These are phyloP conservation scores for Colletotrichum endophyticum DNA, from an alignment of 2,329 filamentous ascomycete species.

Conservation along the genomic window DNA sequence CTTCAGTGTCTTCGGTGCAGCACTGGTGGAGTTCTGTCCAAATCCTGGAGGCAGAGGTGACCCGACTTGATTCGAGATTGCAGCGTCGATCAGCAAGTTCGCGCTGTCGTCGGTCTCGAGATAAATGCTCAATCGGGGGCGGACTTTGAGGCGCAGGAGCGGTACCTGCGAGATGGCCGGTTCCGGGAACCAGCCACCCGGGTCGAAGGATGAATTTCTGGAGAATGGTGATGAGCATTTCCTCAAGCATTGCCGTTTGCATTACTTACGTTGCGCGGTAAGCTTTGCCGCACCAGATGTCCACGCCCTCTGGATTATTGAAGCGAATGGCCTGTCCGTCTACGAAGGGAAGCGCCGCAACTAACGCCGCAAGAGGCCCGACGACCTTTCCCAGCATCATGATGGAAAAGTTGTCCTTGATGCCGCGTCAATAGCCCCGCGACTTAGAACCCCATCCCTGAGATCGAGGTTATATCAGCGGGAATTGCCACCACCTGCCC, in stretches of 20 bases:
- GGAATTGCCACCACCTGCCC: not conserved
- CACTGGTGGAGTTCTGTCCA: slow-evolving; percentile 22
- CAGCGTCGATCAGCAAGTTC: slow-evolving; percentile 49
- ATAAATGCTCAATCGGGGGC: slow-evolving; percentile 51
- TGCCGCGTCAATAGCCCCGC: not conserved
- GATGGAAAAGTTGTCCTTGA: not conserved
- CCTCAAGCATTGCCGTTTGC: not conserved
- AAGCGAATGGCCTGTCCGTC: slow-evolving; percentile 6
- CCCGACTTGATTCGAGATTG: slow-evolving; percentile 45
- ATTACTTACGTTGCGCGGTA: slow-evolving; percentile 11
- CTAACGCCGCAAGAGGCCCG: not conserved
- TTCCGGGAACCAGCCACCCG: slow-evolving; percentile 45
- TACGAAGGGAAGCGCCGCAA: not conserved
- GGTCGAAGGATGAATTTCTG: slow-evolving; percentile 46
- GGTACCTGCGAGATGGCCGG: slow-evolving; percentile 35
- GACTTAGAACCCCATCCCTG: not conserved
- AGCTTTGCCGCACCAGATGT: slow-evolving; percentile 18
- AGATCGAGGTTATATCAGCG: not conserved
- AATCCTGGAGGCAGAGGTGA: slow-evolving; percentile 31
- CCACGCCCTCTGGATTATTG: slow-evolving; percentile 12
- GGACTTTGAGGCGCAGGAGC: slow-evolving; percentile 47
- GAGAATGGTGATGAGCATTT: not conserved
- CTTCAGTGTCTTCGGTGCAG: slow-evolving; percentile 32
- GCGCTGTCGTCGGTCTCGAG: slow-evolving; percentile 43
- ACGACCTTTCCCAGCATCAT: not conserved